Base-by-base conservation (phyloP, 176 grass and related monocot species). In the Ensete ventricosum region DNA sequence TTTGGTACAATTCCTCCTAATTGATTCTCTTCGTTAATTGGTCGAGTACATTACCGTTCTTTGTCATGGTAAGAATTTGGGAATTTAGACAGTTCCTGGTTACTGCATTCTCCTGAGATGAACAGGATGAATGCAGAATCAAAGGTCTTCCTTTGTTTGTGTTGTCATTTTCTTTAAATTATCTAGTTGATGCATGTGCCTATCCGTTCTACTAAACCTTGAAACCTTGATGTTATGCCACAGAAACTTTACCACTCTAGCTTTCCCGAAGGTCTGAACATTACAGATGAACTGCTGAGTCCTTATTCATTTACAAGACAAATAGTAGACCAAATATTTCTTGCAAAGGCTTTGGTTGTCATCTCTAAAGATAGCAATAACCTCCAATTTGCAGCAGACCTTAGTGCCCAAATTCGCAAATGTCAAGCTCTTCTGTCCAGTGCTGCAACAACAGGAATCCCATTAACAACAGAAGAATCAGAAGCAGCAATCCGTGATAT, bases 291-390 rank as follows among this genome's bases (percentile, higher is more conserved):
- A 51, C 91, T 99, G 86, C 65, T 94, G 54, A 99, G 60, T 22
- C 78, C 86, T 19, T 76, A 76, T 79, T 99, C 95, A 0, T 84
- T 91, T n/a, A 81, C 88, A 0, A 88, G 95, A 26, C 95, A 99
- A 77, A 83, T 99, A 19, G 76, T 83, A 73, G 91, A 99, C 65
- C 95, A 99, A 82, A 94, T 94, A 77, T 82, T 85, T n/a, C 88
- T 99, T 49, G 95, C 95, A 20, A 99, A 91, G 52, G 82, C 90
- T n/a, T 94, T 91, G 55, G 22, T 87, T 4, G 74, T 83, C 27
- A 83, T 82, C 8, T 86, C 95, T 0, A 99, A 91, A 71, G 95
- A 99, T 69, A 86, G 76, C 62, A 89, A 83, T 19, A 91, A 94
- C 78, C 80, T 88, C 73, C 95, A 99, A 79, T 99, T 99, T 21